Evolutionary conservation across 257 asterid genomes (phyloP).

Genomic region (Misopates orontium): DNA sequence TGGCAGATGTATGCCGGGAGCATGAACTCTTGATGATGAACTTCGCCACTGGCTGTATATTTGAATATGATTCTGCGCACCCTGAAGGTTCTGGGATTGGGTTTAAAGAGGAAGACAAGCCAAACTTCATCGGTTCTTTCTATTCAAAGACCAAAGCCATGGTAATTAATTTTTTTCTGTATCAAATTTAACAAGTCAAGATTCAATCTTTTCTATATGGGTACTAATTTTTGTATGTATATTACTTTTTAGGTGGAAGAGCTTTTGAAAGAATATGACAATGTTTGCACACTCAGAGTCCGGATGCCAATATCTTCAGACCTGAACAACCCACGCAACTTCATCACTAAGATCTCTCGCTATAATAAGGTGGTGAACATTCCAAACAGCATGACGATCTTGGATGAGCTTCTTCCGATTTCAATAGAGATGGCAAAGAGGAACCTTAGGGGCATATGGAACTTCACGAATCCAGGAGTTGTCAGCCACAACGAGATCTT

Average conservation of each 20-base stretch:
- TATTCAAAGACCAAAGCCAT: slow-evolving; percentile 98
- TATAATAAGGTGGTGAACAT: slow-evolving; percentile 89
- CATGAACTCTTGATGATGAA: slow-evolving; percentile 68
- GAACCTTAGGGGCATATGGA: slow-evolving; percentile 89
- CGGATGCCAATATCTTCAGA: slow-evolving; percentile 96
- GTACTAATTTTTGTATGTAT: slow-evolving; percentile 14
- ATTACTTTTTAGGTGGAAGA: slow-evolving; percentile 71
- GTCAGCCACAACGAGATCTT: slow-evolving; percentile 91
- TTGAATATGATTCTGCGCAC: slow-evolving; percentile 78
- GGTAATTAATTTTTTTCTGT: slow-evolving; percentile 43
- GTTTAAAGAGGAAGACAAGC: slow-evolving; percentile 86
- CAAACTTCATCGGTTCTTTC: slow-evolving; percentile 87
- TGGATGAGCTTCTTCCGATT: slow-evolving; percentile 96
- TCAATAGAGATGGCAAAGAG: slow-evolving; percentile 97
- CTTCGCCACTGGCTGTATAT: slow-evolving; percentile 94
- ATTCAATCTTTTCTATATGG: background rate
- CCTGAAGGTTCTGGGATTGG: slow-evolving; percentile 96
- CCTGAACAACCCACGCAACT: slow-evolving; percentile 87
- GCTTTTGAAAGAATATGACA: slow-evolving; percentile 82
- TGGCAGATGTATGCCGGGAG: slow-evolving; percentile 92
- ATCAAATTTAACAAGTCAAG: background rate
- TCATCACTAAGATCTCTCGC: slow-evolving; percentile 83
- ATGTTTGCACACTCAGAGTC: slow-evolving; percentile 93
- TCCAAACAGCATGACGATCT: slow-evolving; percentile 97
- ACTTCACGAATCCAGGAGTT: slow-evolving; percentile 93